Evolutionary conservation across 129 eudicot genomes (phyloP).

Genomic region (Centaurea solstitialis): DNA sequence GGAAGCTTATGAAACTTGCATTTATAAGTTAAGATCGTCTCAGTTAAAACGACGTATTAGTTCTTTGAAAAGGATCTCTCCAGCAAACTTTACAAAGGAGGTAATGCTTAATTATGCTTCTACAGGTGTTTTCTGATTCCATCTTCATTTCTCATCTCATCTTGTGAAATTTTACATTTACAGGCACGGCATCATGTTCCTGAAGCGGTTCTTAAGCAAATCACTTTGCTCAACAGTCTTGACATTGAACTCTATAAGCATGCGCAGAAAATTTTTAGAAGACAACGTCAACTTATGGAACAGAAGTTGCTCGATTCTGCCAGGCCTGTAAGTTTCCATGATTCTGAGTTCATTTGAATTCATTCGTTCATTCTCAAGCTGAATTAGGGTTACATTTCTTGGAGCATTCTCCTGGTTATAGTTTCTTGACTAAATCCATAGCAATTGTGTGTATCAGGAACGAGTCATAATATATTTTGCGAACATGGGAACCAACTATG

Average conservation of each 20-base stretch:
- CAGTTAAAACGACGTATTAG: slow-evolving; percentile 59
- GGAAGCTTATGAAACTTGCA: slow-evolving; percentile 66
- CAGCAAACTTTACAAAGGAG: slow-evolving; percentile 93
- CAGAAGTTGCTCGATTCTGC: slow-evolving; percentile 37
- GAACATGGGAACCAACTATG: neutral
- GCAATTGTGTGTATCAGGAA: neutral
- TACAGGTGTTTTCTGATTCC: neutral
- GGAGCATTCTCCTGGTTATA: neutral
- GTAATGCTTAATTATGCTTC: slow-evolving; percentile 39
- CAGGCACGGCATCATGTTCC: slow-evolving; percentile 71
- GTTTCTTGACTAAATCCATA: neutral
- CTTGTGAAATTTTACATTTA: neutral
- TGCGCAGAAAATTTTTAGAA: slow-evolving; percentile 53
- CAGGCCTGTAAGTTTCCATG: slow-evolving; percentile 35
- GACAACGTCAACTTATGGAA: slow-evolving; percentile 49
- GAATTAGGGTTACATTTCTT: neutral
- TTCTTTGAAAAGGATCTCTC: slow-evolving; percentile 65
- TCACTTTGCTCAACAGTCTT: slow-evolving; percentile 54
- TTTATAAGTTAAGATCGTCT: slow-evolving; percentile 58
- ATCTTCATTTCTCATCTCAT: neutral
- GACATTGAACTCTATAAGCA: slow-evolving; percentile 83
- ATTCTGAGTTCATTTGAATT: neutral
- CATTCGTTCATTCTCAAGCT: neutral
- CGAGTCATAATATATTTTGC: neutral
- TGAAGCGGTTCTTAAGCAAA: slow-evolving; percentile 59